Conservation (phyloP, 805 yeast species). For the Yarrowia sp. region DNA sequence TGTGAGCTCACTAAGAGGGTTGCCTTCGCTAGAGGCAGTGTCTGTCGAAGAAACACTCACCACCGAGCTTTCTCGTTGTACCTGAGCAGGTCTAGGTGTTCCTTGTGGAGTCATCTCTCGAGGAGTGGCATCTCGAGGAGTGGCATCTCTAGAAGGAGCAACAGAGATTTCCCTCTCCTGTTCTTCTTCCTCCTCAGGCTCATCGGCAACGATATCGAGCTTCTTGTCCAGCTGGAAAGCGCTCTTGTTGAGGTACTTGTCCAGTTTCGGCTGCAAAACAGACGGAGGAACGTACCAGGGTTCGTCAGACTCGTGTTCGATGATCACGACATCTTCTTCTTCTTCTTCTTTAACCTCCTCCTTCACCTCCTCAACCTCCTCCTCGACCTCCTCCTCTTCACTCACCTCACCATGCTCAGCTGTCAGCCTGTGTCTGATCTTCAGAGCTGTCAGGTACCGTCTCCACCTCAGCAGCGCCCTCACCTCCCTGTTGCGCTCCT, state of each 20-base stretch:
- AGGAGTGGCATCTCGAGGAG: no score
- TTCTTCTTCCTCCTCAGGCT: not conserved
- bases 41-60: not conserved
- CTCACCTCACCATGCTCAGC: constrained; percentile 44
- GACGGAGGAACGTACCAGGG: constrained; percentile 9
- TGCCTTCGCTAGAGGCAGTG: not conserved
- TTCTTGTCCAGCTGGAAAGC: not conserved
- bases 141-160: no score
- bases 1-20: not conserved
- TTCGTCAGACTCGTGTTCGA: not conserved
- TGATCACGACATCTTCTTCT: not conserved
- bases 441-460: constrained; percentile 48
- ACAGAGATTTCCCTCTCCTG: no score
- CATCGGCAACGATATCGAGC: not conserved
- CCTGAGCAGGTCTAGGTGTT: not conserved
- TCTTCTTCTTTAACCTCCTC: not conserved
- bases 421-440: constrained; percentile 44
- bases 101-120: no score
- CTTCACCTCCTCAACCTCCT: not conserved
- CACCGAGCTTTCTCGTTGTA: constrained; percentile 7
- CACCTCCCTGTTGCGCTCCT: constrained; percentile 56
- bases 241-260: constrained; percentile 17
- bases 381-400: constrained; percentile 5
- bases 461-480: constrained; percentile 51
- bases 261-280: constrained; percentile 9